Conservation (phyloP, 257 asterid genomes). For the Handroanthus guayacan region DNA sequence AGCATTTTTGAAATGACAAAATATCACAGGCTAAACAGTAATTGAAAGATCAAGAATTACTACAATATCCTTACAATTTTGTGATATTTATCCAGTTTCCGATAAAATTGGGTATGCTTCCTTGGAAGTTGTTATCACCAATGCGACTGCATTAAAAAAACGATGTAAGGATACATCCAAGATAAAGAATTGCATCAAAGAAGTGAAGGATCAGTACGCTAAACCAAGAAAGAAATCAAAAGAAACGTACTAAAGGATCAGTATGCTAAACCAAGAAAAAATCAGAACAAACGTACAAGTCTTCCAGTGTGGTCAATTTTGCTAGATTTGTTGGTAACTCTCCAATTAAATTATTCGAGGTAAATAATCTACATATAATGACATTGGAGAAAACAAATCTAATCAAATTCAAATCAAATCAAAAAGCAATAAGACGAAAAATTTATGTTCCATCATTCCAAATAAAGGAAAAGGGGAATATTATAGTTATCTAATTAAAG, state of each 20-base stretch:
- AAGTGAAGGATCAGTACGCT: background rate
- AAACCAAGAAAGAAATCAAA: no score
- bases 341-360: slow-evolving; percentile 75
- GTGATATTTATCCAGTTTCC: slow-evolving; percentile 57
- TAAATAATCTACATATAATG: slow-evolving; percentile 47
- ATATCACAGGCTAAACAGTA: background rate
- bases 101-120: slow-evolving; percentile 67
- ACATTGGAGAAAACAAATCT: background rate
- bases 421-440: background rate
- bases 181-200: background rate
- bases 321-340: slow-evolving; percentile 60
- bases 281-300: slow-evolving; percentile 56
- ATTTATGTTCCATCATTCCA: background rate
- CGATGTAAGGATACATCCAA: background rate
- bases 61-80: slow-evolving; percentile 53
- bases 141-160: slow-evolving; percentile 57
- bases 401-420: background rate
- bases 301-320: slow-evolving; percentile 58
- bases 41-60: background rate
- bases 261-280: no score
- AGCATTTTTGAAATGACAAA: background rate
- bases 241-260: no score
- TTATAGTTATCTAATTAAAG: background rate
- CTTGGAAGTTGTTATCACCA: slow-evolving; percentile 63
- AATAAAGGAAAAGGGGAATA: background rate